phyloP scores from a whole-genome alignment of 768 basidiomycete species.

The Gymnopilus junonius region DNA sequence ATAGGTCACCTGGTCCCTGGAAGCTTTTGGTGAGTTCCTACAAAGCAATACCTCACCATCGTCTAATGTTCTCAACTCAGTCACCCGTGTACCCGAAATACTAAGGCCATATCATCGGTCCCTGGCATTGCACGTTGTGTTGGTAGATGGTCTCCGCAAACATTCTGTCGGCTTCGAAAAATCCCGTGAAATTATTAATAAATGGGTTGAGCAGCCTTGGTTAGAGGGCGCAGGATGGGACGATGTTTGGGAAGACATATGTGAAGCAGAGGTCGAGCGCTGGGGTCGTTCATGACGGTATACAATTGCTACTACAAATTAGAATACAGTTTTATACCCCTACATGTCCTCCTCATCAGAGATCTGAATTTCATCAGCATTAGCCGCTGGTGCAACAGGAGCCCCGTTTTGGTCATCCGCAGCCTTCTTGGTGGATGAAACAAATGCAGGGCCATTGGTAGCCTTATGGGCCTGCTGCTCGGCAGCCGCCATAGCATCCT shows the following conservation, averaged over 20 bases:
- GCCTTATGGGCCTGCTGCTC: slow-evolving; percentile 63
- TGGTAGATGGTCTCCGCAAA: slow-evolving; percentile 60
- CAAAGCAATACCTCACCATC: background rate
- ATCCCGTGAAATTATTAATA: slow-evolving; percentile 61
- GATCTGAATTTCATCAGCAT: slow-evolving; percentile 88
- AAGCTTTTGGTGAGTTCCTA: slow-evolving; percentile 66
- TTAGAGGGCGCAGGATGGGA: slow-evolving; percentile 74
- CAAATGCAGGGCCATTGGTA: slow-evolving; percentile 71
- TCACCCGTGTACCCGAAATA: slow-evolving; percentile 56
- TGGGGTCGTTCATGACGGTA: slow-evolving; percentile 44
- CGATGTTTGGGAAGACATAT: slow-evolving; percentile 77
- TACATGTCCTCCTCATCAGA: slow-evolving; percentile 80
- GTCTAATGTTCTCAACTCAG: slow-evolving; percentile 24
- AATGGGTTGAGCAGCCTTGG: slow-evolving; percentile 73
- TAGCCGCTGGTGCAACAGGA: slow-evolving; percentile 41
- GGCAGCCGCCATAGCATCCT: slow-evolving; percentile 87
- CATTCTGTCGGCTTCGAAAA: slow-evolving; percentile 75
- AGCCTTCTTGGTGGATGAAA: slow-evolving; percentile 65
- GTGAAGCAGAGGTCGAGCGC: slow-evolving; percentile 73
- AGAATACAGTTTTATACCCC: background rate
- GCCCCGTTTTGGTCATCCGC: slow-evolving; percentile 38
- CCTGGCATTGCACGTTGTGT: slow-evolving; percentile 54
- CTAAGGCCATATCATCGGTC: slow-evolving; percentile 72
- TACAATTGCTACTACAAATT: slow-evolving; percentile 21
- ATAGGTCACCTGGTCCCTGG: slow-evolving; percentile 83